These are phyloP conservation scores for Russula griseocarnosa DNA, from an alignment of 768 basidiomycete genomes.

Conservation along the genomic window DNA sequence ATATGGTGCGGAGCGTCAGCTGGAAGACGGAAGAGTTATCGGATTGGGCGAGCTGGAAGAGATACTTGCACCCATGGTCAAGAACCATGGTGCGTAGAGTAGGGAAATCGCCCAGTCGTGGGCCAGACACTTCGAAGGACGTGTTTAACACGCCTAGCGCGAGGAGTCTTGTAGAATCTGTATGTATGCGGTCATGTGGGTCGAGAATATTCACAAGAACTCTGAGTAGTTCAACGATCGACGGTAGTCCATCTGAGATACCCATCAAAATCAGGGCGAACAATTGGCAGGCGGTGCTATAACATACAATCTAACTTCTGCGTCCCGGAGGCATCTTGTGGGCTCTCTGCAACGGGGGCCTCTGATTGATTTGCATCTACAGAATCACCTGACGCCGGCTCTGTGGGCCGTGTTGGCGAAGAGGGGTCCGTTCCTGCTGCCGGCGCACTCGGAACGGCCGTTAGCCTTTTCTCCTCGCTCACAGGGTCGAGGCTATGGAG, in stretches of 20 bases:
- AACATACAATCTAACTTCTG: constrained; percentile 20
- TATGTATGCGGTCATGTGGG: constrained; percentile 91
- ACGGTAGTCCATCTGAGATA: constrained; percentile 74
- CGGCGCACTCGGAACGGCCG: constrained; percentile 44
- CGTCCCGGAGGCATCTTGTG: not conserved
- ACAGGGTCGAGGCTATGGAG: constrained; percentile 63
- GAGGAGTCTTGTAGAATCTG: constrained; percentile 89
- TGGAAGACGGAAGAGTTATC: constrained; percentile 80
- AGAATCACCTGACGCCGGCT: not conserved
- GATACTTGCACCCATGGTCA: constrained; percentile 91
- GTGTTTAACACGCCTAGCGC: constrained; percentile 84
- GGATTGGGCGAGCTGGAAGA: constrained; percentile 94
- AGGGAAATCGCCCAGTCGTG: constrained; percentile 68
- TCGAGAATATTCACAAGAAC: constrained; percentile 95
- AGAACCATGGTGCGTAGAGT: constrained; percentile 73
- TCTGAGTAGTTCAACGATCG: constrained; percentile 86
- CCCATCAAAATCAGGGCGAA: not conserved
- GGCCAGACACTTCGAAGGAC: constrained; percentile 81
- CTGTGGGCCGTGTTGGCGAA: not conserved
- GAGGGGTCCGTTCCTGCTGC: constrained; percentile 9
- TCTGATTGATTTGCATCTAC: constrained; percentile 3
- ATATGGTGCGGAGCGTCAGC: constrained; percentile 75
- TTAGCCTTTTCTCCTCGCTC: constrained; percentile 64
- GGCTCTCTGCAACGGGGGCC: not conserved
- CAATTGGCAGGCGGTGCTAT: not conserved